Evolutionary conservation across 2,329 filamentous ascomycete genomes (phyloP).

Genomic region (Calonectria leucothoes): DNA sequence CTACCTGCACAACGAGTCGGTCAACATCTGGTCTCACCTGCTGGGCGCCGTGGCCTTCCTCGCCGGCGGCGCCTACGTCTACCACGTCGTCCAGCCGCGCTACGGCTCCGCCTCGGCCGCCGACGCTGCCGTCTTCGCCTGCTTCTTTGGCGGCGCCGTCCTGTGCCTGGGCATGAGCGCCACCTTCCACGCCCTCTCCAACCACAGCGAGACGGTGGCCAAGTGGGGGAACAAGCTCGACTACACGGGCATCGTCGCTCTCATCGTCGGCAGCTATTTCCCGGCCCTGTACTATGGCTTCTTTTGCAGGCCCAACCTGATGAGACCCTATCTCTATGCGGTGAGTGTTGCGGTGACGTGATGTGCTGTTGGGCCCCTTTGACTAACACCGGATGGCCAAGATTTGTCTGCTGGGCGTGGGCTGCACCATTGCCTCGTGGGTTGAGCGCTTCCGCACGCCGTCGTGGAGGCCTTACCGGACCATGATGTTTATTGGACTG

Average conservation of each 20-base stretch:
- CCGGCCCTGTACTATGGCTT: conserved; percentile 91
- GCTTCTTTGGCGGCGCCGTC: conserved; percentile 82
- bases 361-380: too few relatives aligned
- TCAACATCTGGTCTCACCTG: conserved; percentile 74
- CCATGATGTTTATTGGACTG: conserved; percentile 89
- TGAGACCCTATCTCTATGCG: conserved; percentile 79
- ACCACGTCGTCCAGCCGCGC: conserved; percentile 69
- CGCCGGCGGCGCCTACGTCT: conserved; percentile 63
- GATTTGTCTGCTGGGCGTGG: conserved; percentile 83
- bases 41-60: conserved; percentile 73
- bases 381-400: conserved; percentile 49
- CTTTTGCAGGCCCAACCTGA: conserved; percentile 73
- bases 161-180: conserved; percentile 84
- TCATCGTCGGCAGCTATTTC: conserved; percentile 93
- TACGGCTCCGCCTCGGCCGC: conserved; percentile 70
- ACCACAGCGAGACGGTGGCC: conserved; percentile 83
- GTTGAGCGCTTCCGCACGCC: conserved; percentile 87
- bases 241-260: conserved; percentile 90
- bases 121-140: conserved; percentile 79
- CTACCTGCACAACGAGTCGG: conserved; percentile 70
- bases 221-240: conserved; percentile 93
- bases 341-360: too few relatives aligned
- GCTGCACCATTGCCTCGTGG: conserved; percentile 81
- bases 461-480: conserved; percentile 84
- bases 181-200: conserved; percentile 85